A percentile compares a stretch with the other conserved stretches of the same genome.
These are phyloP conservation scores for Clarkia xantiana DNA, from an alignment of 345 rosid species.

Conservation along the genomic window DNA sequence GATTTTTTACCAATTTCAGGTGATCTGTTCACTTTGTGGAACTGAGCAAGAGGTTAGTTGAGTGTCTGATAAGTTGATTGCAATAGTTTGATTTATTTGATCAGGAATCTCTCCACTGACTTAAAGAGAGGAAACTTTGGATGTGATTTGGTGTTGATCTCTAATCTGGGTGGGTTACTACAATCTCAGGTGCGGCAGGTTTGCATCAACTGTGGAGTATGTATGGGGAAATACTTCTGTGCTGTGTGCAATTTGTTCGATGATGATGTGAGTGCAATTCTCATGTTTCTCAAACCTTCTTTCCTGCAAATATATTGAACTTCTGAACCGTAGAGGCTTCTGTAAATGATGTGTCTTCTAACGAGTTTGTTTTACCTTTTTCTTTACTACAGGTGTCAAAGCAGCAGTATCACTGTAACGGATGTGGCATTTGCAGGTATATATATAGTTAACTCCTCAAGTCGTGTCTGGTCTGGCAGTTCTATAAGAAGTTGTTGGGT, in stretches of 20 bases:
- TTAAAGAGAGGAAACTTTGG: neutral
- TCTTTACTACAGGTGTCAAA: constrained; percentile 44
- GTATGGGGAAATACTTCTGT: constrained; percentile 81
- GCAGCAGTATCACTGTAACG: constrained; percentile 71
- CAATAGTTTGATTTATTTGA: neutral
- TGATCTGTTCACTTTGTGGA: constrained; percentile 69
- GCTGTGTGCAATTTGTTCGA: constrained; percentile 64
- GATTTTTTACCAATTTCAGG: constrained; percentile 20
- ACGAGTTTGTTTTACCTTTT: neutral
- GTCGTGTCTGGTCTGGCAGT: neutral
- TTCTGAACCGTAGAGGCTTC: neutral
- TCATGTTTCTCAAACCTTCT: neutral
- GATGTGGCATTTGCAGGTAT: constrained; percentile 97
- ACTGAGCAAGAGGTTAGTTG: constrained; percentile 70
- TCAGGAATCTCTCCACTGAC: neutral
- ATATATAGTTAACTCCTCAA: neutral
- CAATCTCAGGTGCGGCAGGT: constrained; percentile 43
- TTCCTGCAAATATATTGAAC: neutral
- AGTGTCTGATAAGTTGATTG: too few species aligned
- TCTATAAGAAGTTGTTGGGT: too few species aligned
- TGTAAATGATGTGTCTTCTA: neutral
- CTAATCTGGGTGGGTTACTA: constrained; percentile 7
- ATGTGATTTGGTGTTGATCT: neutral
- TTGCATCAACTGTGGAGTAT: constrained; percentile 66
- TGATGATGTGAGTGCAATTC: constrained; percentile 55